phyloP scores from a whole-genome alignment of 148 eudicot genomes.

The Oxyria digyna region DNA sequence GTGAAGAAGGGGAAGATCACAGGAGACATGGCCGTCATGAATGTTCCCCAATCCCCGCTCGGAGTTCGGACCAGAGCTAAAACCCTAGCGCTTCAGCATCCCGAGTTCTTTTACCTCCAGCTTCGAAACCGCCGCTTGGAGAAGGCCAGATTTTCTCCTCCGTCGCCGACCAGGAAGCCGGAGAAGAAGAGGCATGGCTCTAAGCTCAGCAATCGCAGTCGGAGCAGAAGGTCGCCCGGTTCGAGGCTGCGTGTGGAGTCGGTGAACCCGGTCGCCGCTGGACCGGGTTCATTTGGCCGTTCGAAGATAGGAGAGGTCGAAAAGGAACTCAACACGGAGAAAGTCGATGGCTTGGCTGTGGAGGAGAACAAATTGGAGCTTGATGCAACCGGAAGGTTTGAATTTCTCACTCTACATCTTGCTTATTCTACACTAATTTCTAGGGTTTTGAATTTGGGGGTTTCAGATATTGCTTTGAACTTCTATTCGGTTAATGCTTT shows the following conservation, averaged over 20 bases:
- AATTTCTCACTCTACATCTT: not conserved
- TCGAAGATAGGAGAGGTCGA: constrained; percentile 15
- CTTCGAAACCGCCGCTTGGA: constrained; percentile 59
- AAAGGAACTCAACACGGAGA: constrained; percentile 8
- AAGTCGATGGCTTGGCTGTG: constrained; percentile 14
- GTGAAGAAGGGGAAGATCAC: constrained; percentile 53
- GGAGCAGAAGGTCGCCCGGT: constrained; percentile 1
- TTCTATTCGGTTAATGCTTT: not conserved
- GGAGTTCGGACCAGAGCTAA: constrained; percentile 80
- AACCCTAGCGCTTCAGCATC: constrained; percentile 58
- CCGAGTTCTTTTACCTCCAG: constrained; percentile 55
- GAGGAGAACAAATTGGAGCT: constrained; percentile 61
- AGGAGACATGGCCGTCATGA: constrained; percentile 46
- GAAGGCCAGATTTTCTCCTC: constrained; percentile 32
- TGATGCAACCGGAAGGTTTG: constrained; percentile 52
- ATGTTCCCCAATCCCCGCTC: constrained; percentile 34
- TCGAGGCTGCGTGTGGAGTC: constrained; percentile 19
- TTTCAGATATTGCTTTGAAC: not conserved
- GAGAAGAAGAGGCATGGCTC: constrained; percentile 9
- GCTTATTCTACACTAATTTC: not conserved
- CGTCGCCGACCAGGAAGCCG: not conserved
- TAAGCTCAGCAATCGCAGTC: not conserved
- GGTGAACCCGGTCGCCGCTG: constrained; percentile 10
- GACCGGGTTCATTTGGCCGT: constrained; percentile 15
- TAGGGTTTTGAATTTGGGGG: constrained; percentile 10